Conservation (phyloP, 345 rosid genomes). For the Pistacia vera region DNA sequence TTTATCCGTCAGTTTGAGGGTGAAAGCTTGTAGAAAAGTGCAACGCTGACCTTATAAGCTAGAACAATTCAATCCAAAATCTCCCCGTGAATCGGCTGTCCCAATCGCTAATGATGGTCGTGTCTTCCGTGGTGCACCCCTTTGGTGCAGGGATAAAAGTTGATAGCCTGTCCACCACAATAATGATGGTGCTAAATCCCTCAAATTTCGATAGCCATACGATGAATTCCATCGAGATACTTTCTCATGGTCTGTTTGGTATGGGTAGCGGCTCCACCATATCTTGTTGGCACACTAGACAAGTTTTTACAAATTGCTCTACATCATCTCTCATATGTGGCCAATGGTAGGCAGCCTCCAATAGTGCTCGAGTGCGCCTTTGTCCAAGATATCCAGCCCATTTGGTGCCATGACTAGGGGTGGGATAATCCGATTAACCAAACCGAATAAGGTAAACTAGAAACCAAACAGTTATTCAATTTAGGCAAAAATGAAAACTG, state of each 20-base stretch:
- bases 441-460: no score
- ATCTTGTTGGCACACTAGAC: background rate
- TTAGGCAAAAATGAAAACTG: no score
- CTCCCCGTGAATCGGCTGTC: background rate
- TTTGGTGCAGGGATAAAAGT: background rate
- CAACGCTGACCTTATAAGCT: background rate
- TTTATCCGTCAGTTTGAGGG: background rate
- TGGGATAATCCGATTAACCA: no score
- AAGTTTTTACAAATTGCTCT: background rate
- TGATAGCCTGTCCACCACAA: background rate
- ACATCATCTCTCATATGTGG: background rate
- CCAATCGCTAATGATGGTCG: background rate
- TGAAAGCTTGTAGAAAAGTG: background rate
- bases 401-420: constrained; percentile 7
- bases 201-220: background rate
- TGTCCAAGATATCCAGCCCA: background rate
- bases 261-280: background rate
- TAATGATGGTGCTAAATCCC: background rate
- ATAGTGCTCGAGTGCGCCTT: background rate
- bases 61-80: background rate
- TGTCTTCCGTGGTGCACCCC: background rate
- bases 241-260: background rate
- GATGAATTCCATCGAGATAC: background rate
- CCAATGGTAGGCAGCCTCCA: background rate
- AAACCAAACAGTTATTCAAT: no score